Conservation (phyloP, 176 grass and related monocot species). For the Chrysopogon serrulatus region DNA sequence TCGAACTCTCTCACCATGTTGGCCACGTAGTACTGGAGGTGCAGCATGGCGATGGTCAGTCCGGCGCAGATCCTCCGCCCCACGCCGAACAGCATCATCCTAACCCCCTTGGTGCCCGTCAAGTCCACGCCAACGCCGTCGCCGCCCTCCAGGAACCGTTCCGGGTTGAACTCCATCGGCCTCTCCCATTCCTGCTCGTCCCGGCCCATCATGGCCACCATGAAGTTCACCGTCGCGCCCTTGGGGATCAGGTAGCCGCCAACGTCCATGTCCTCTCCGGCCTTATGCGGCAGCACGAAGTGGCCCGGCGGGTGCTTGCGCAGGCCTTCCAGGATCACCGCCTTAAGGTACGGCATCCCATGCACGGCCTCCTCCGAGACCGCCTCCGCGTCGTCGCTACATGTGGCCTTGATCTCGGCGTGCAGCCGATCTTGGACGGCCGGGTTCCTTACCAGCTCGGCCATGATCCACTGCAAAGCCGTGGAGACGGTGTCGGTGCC, state of each 20-base stretch:
- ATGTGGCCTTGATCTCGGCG: slow-evolving; percentile 22
- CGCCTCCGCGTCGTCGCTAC: neutral
- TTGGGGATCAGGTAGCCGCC: slow-evolving; percentile 49
- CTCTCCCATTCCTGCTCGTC: slow-evolving; percentile 38
- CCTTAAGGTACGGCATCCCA: slow-evolving; percentile 25
- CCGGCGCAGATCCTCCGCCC: slow-evolving; percentile 43
- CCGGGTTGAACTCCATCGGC: slow-evolving; percentile 40
- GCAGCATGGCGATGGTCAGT: slow-evolving; percentile 44
- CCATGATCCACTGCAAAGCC: slow-evolving; percentile 74
- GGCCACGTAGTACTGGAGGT: slow-evolving; percentile 59
- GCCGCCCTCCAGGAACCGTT: slow-evolving; percentile 48
- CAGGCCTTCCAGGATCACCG: slow-evolving; percentile 41
- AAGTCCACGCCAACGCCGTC: slow-evolving; percentile 39
- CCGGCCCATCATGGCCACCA: slow-evolving; percentile 38
- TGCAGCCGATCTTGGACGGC: slow-evolving; percentile 35
- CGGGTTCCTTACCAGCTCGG: slow-evolving; percentile 66
- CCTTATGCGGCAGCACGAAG: slow-evolving; percentile 48
- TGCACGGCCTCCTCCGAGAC: slow-evolving; percentile 40
- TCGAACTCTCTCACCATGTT: slow-evolving; percentile 59
- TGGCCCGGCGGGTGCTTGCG: slow-evolving; percentile 62
- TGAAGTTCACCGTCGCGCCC: slow-evolving; percentile 47
- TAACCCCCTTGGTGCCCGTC: slow-evolving; percentile 45
- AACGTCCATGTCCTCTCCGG: slow-evolving; percentile 41
- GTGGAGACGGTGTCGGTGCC: slow-evolving; percentile 67
- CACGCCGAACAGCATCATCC: slow-evolving; percentile 55